Conservation (phyloP, 192 early-diverging fungal species). For the Jimgerdemannia lactiflua region DNA sequence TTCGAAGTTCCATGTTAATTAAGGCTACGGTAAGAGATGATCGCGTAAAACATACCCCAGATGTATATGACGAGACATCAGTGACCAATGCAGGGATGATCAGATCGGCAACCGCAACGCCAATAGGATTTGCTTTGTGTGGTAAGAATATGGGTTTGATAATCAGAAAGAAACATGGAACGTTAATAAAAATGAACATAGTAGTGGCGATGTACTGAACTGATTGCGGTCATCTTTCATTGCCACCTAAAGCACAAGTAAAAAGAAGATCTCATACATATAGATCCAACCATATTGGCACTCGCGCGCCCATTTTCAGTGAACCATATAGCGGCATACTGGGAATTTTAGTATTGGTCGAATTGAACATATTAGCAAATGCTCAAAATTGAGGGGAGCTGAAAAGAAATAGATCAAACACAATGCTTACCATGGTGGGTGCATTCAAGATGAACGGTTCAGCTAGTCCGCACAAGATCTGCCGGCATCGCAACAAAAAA, state of each 20-base stretch:
- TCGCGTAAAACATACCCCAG: conserved; percentile 25
- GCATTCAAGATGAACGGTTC: conserved; percentile 55
- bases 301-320: conserved; percentile 41
- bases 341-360: no score
- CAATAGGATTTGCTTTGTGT: conserved; percentile 36
- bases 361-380: no score
- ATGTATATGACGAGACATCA: conserved; percentile 21
- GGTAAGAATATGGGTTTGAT: background rate
- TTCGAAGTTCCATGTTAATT: no score
- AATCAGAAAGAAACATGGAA: no score
- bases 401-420: background rate
- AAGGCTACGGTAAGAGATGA: no score
- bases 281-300: conserved; percentile 47
- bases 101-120: conserved; percentile 47
- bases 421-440: conserved; percentile 38
- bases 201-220: no score
- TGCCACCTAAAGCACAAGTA: background rate
- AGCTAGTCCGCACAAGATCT: conserved; percentile 42
- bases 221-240: no score
- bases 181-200: no score
- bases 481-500: background rate
- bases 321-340: conserved; percentile 58
- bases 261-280: conserved; percentile 17
- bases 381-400: no score
- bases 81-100: conserved; percentile 43